Conservation (phyloP, 2,329 filamentous ascomycete genomes). For the Aureobasidium mangrovei region DNA sequence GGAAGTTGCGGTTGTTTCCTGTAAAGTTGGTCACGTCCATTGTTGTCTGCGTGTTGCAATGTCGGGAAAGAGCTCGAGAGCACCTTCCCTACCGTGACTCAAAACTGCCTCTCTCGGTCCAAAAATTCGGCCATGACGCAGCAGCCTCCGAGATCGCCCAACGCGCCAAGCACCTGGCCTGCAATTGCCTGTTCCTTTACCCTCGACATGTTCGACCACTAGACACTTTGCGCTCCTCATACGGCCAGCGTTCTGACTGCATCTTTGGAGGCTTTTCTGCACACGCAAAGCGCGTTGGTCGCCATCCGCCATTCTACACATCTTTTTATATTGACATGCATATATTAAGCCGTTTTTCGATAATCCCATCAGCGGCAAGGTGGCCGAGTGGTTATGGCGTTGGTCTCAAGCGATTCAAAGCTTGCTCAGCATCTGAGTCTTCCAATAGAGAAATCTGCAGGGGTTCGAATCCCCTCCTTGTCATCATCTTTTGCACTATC, state of each 20-base stretch:
- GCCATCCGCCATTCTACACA: too few species aligned
- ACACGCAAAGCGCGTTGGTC: too few species aligned
- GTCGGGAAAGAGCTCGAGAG: not conserved
- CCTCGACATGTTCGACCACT: not conserved
- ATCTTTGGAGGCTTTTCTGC: too few species aligned
- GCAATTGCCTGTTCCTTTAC: not conserved
- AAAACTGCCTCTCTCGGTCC: not conserved
- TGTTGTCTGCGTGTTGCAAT: constrained; percentile 8
- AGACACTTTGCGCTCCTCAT: not conserved
- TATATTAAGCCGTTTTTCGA: not conserved
- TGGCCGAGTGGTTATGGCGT: constrained; percentile 14
- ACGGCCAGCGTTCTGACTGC: too few species aligned
- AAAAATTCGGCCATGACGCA: constrained; percentile 13
- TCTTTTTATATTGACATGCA: not conserved
- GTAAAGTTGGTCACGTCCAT: constrained; percentile 40
- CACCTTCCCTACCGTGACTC: constrained; percentile 7
- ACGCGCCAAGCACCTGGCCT: not conserved
- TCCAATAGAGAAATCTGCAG: constrained; percentile 8
- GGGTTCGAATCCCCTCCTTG: constrained; percentile 8
- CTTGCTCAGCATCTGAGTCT: constrained; percentile 2
- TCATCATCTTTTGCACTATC: not conserved
- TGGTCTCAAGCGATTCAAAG: constrained; percentile 10
- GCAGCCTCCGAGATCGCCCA: not conserved
- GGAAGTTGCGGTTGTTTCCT: constrained; percentile 31
- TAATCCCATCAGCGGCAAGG: not conserved